These are phyloP conservation scores for Serendipita sp. DNA, from an alignment of 1,284 basidiomycete species.

Conservation along the genomic window DNA sequence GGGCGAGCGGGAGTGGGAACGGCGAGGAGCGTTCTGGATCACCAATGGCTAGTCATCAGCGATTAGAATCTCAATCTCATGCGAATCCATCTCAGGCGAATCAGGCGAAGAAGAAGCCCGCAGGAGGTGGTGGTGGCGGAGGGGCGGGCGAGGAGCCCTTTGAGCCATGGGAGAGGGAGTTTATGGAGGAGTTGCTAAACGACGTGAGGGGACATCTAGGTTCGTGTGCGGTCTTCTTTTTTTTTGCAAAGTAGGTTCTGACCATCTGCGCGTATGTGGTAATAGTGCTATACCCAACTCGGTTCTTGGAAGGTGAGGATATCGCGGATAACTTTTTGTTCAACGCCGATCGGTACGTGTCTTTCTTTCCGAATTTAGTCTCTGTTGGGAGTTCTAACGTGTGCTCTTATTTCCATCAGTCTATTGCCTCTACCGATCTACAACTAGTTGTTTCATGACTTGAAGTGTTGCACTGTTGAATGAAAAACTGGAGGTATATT, in stretches of 20 bases:
- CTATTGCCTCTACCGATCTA: slow-evolving; percentile 44
- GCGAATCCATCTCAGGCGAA: slow-evolving; percentile 20
- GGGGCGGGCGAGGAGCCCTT: slow-evolving; percentile 40
- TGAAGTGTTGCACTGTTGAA: no score
- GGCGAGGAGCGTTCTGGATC: slow-evolving; percentile 8
- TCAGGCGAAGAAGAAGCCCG: slow-evolving; percentile 23
- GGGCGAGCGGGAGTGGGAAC: slow-evolving; percentile 10
- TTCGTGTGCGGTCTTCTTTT: slow-evolving; percentile 24
- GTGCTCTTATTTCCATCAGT: slow-evolving; percentile 16
- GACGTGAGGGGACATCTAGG: slow-evolving; percentile 76
- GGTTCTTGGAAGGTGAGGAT: slow-evolving; percentile 79
- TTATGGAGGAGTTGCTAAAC: slow-evolving; percentile 72
- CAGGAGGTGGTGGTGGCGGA: slow-evolving; percentile 28
- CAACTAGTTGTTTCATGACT: slow-evolving; percentile 18
- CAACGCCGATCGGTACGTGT: slow-evolving; percentile 60
- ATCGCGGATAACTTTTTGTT: slow-evolving; percentile 81
- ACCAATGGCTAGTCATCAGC: neutral
- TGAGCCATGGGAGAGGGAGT: slow-evolving; percentile 67
- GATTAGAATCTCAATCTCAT: neutral
- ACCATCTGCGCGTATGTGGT: neutral
- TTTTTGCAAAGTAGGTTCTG: neutral
- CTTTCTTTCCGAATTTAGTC: neutral
- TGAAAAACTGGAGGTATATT: neutral
- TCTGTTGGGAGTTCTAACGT: slow-evolving; percentile 2
- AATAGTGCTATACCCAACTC: slow-evolving; percentile 64